Conservation (phyloP, 2,329 filamentous ascomycete species). For the Fusarium albidum region DNA sequence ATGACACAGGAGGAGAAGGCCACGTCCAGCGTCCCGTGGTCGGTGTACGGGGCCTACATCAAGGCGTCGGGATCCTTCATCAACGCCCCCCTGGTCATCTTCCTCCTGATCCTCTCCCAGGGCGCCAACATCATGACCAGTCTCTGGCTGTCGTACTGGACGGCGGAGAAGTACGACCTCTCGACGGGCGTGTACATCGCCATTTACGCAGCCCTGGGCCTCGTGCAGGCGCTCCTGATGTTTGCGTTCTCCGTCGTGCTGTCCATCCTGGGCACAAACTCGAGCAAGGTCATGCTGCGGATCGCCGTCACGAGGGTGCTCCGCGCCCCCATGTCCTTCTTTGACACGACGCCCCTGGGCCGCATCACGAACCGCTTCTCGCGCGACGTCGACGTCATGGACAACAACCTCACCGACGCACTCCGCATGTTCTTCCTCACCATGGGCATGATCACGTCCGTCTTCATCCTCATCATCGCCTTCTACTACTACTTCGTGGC, state of each 20-base stretch:
- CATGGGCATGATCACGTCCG: slow-evolving; percentile 79
- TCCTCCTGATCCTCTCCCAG: slow-evolving; percentile 76
- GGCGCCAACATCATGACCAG: slow-evolving; percentile 87
- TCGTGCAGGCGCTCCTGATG: slow-evolving; percentile 74
- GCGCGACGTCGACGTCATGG: slow-evolving; percentile 95
- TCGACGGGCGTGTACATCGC: slow-evolving; percentile 76
- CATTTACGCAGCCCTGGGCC: slow-evolving; percentile 75
- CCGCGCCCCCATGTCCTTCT: slow-evolving; percentile 86
- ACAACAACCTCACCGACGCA: slow-evolving; percentile 87
- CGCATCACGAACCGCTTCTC: slow-evolving; percentile 97
- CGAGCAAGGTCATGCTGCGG: slow-evolving; percentile 83
- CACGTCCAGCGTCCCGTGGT: slow-evolving; percentile 79
- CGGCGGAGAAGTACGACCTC: slow-evolving; percentile 76
- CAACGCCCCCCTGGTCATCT: slow-evolving; percentile 69
- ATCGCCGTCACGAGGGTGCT: slow-evolving; percentile 80
- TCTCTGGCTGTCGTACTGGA: slow-evolving; percentile 96
- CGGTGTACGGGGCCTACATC: slow-evolving; percentile 81
- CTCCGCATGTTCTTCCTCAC: slow-evolving; percentile 94
- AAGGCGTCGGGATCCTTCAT: slow-evolving; percentile 75
- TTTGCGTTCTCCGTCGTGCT: slow-evolving; percentile 83
- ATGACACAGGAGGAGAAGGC: slow-evolving; percentile 80
- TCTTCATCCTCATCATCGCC: slow-evolving; percentile 91
- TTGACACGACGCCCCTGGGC: slow-evolving; percentile 94
- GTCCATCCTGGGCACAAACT: slow-evolving; percentile 80
- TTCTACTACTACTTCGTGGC: slow-evolving; percentile 89